Conservation (phyloP, 768 basidiomycete genomes). For the Russula olivacea region DNA sequence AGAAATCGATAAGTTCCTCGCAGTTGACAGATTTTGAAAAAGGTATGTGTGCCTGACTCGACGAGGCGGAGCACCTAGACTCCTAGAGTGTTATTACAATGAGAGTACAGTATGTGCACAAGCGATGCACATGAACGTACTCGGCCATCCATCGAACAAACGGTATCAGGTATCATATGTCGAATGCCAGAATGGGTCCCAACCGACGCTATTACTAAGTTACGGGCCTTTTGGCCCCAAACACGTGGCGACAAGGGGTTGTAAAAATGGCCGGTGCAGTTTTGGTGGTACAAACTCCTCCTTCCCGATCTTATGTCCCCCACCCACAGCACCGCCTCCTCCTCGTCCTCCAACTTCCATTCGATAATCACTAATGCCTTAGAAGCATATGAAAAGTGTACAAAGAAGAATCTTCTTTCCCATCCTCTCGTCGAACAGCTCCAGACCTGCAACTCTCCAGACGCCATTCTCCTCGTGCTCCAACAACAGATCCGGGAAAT, state of each 20-base stretch:
- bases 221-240: too few species aligned
- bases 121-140: too few species aligned
- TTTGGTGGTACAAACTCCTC: too few species aligned
- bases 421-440: neutral
- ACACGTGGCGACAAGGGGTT: too few species aligned
- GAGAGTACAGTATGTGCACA: too few species aligned
- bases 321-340: neutral
- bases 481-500: neutral
- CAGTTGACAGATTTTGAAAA: slow-evolving; percentile 88
- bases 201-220: too few species aligned
- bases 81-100: too few species aligned
- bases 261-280: too few species aligned
- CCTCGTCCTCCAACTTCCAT: neutral
- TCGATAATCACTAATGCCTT: neutral
- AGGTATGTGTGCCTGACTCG: slow-evolving; percentile 79
- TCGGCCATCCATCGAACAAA: too few species aligned
- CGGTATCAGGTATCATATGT: too few species aligned
- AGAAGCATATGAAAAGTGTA: neutral
- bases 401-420: neutral
- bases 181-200: too few species aligned
- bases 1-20: slow-evolving; percentile 76
- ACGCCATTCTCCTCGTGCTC: neutral
- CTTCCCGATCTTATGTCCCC: neutral
- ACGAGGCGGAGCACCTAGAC: slow-evolving; percentile 74
- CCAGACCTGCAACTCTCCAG: neutral